Percentiles rank a stretch among this genome's conserved stretches.
Evolutionary conservation across 1,139 yeast genomes (phyloP).

Genomic region (Sporopachydermia cereana): DNA sequence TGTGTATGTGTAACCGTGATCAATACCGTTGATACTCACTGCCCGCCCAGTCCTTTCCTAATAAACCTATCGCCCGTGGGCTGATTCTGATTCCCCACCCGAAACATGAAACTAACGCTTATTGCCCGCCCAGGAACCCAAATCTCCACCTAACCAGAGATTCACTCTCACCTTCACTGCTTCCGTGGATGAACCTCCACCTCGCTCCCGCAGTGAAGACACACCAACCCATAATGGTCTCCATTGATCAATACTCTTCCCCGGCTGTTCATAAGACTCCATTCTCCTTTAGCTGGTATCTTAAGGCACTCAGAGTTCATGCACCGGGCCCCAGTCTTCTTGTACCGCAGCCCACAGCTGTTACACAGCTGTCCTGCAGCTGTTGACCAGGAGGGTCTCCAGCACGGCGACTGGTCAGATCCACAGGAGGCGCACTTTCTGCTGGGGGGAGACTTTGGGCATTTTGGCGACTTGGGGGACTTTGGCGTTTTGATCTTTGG

Average conservation of each 20-base stretch:
- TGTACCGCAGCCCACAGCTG: slow-evolving; percentile 89
- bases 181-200: slow-evolving; percentile 30
- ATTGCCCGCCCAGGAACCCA: no score
- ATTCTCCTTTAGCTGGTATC: slow-evolving; percentile 94
- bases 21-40: no score
- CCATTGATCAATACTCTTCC: slow-evolving; percentile 33
- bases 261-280: slow-evolving; percentile 75
- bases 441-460: slow-evolving; percentile 13
- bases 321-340: slow-evolving; percentile 89
- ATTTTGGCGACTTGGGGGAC: slow-evolving; percentile 8
- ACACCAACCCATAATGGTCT: slow-evolving; percentile 33
- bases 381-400: slow-evolving; percentile 95
- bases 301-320: slow-evolving; percentile 62
- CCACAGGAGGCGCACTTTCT: slow-evolving; percentile 85
- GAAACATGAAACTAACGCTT: no score
- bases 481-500: slow-evolving; percentile 7
- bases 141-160: no score
- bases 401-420: slow-evolving; percentile 87
- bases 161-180: no score
- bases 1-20: no score
- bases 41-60: no score
- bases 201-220: slow-evolving; percentile 58
- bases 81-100: no score
- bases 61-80: no score
- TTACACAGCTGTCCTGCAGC: slow-evolving; percentile 90